These are phyloP conservation scores for Cladorrhinum samala DNA, from an alignment of 495 filamentous ascomycete genomes.

Conservation along the genomic window DNA sequence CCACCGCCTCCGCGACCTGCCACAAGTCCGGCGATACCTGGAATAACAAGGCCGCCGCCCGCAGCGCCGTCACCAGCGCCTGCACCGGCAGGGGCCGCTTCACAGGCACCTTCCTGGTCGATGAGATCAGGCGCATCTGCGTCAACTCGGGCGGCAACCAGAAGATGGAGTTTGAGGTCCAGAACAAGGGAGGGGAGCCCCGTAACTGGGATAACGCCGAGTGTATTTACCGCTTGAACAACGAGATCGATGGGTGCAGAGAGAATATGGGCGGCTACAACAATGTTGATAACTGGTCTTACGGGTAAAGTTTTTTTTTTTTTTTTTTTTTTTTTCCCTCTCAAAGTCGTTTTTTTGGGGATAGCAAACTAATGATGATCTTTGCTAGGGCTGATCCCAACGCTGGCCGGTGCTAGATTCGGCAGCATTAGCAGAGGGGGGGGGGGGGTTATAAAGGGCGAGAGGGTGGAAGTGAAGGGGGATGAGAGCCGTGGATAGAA, in stretches of 20 bases:
- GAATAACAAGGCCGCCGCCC: background rate
- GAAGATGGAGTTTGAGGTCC: background rate
- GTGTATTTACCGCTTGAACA: background rate
- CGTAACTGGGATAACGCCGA: background rate
- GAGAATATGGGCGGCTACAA: background rate
- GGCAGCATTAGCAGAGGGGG: no score
- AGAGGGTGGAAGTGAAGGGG: no score
- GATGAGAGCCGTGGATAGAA: no score
- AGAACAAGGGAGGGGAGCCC: background rate
- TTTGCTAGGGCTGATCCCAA: background rate
- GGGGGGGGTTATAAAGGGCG: no score
- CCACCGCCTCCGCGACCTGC: conserved; percentile 22
- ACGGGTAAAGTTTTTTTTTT: background rate
- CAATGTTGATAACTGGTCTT: background rate
- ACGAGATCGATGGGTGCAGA: background rate
- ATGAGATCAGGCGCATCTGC: background rate
- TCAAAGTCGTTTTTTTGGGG: background rate
- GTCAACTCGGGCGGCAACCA: background rate
- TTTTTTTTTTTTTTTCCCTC: background rate
- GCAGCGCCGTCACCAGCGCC: conserved; percentile 6
- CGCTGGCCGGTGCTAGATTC: background rate
- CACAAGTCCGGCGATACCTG: background rate
- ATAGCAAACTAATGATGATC: background rate
- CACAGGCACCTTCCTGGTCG: conserved; percentile 4
- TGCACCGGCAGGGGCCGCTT: background rate